Evolutionary conservation across 2,329 filamentous ascomycete genomes (phyloP).

Genomic region (Trichoderma sp.): DNA sequence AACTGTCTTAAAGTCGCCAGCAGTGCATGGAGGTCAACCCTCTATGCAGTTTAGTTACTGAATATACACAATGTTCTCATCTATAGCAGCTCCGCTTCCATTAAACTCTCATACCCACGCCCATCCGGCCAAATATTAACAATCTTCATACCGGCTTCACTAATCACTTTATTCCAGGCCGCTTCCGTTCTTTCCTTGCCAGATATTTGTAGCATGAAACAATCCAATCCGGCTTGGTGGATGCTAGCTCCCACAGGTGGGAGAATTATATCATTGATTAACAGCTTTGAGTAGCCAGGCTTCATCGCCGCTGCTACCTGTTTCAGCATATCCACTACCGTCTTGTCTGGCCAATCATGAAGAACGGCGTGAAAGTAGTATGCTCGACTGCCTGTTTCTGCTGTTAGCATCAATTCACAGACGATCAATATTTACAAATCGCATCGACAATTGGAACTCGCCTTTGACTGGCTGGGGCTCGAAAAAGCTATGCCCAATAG

Average conservation of each 20-base stretch:
- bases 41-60: no score
- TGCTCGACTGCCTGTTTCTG: not conserved
- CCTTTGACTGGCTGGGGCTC: not conserved
- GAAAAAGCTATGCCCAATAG: not conserved
- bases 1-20: not conserved
- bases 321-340: not conserved
- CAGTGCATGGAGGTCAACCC: not conserved
- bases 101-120: not conserved
- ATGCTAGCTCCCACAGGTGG: not conserved
- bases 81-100: not conserved
- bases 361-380: not conserved
- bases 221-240: not conserved
- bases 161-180: not conserved
- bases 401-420: not conserved
- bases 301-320: not conserved
- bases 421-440: not conserved
- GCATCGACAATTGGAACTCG: not conserved
- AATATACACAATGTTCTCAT: not conserved
- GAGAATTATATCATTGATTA: not conserved
- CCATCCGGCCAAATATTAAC: not conserved
- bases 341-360: not conserved
- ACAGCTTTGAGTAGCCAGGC: not conserved
- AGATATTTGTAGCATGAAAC: not conserved
- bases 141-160: not conserved
- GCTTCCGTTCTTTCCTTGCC: not conserved